These are phyloP conservation scores for Leccinum truebloodii DNA, from an alignment of 768 basidiomycete genomes.

Conservation along the genomic window DNA sequence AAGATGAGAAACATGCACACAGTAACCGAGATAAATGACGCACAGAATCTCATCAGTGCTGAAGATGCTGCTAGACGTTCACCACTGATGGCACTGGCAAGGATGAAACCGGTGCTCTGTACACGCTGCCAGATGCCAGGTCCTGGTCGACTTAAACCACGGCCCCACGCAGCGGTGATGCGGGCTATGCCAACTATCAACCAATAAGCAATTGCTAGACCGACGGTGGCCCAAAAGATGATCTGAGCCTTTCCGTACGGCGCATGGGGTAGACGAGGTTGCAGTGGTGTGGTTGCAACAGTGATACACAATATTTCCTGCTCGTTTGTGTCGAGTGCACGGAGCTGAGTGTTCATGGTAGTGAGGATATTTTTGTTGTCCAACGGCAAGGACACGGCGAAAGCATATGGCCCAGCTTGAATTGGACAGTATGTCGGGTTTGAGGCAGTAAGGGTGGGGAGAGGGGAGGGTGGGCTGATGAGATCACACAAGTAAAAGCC, in stretches of 20 bases:
- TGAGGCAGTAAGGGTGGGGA: constrained; percentile 44
- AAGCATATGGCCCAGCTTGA: constrained; percentile 73
- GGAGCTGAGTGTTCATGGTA: constrained; percentile 80
- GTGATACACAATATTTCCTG: constrained; percentile 83
- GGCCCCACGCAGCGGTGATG: constrained; percentile 81
- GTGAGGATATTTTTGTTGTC: constrained; percentile 69
- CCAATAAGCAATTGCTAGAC: constrained; percentile 80
- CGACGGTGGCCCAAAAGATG: constrained; percentile 75
- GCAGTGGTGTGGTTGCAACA: constrained; percentile 73
- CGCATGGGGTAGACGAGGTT: constrained; percentile 50
- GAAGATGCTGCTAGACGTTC: constrained; percentile 84
- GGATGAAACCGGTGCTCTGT: constrained; percentile 83
- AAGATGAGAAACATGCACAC: constrained; percentile 17
- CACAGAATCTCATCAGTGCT: constrained; percentile 87
- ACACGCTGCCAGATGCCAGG: constrained; percentile 67
- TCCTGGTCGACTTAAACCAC: constrained; percentile 59
- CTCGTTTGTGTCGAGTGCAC: constrained; percentile 85
- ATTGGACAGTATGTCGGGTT: constrained; percentile 71
- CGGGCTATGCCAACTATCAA: constrained; percentile 77
- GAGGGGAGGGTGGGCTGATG: constrained; percentile 76
- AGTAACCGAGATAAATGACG: constrained; percentile 32
- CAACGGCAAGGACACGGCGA: constrained; percentile 74
- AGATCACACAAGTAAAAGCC: constrained; percentile 75
- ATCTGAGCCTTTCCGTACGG: constrained; percentile 67
- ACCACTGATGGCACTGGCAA: constrained; percentile 92